Conservation (phyloP, 805 yeast genomes). For the Starmerella gropengiesseri region DNA sequence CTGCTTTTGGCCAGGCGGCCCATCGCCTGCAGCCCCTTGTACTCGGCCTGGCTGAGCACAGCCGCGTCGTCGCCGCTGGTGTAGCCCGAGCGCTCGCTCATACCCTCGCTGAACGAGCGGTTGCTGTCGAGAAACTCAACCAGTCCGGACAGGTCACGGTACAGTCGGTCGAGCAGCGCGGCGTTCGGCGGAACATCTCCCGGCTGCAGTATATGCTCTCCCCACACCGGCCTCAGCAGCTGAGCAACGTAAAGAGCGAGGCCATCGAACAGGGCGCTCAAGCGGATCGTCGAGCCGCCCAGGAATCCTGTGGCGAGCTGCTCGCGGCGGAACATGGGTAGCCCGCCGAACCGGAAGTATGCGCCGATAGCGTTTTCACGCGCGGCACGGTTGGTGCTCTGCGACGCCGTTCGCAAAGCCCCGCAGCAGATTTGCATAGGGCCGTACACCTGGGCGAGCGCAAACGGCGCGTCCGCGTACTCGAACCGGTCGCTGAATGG, state of each 20-base stretch:
- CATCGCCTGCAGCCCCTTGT: constrained; percentile 71
- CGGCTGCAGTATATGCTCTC: constrained; percentile 48
- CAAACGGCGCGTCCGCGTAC: constrained; percentile 47
- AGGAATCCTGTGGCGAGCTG: constrained; percentile 16
- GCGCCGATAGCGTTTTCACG: constrained; percentile 30
- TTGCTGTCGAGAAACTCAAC: constrained; percentile 34
- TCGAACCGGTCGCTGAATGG: constrained; percentile 73
- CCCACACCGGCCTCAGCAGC: constrained; percentile 72
- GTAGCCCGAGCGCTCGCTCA: constrained; percentile 23
- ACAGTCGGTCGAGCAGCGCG: constrained; percentile 25
- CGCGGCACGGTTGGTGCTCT: constrained; percentile 42
- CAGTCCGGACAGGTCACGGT: constrained; percentile 28
- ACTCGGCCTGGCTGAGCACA: constrained; percentile 61
- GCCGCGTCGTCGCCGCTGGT: constrained; percentile 20
- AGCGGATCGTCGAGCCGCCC: constrained; percentile 40
- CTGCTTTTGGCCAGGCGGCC: constrained; percentile 63
- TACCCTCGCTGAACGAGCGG: constrained; percentile 37
- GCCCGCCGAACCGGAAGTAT: constrained; percentile 25
- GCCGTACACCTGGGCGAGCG: constrained; percentile 68
- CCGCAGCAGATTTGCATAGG: constrained; percentile 83
- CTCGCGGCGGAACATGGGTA: constrained; percentile 24
- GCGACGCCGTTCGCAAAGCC: constrained; percentile 64
- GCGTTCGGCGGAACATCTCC: constrained; percentile 3
- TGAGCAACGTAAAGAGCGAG: constrained; percentile 68
- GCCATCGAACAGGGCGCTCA: constrained; percentile 88